Evolutionary conservation across 805 yeast genomes (phyloP).

Genomic region (Candida maesae): DNA sequence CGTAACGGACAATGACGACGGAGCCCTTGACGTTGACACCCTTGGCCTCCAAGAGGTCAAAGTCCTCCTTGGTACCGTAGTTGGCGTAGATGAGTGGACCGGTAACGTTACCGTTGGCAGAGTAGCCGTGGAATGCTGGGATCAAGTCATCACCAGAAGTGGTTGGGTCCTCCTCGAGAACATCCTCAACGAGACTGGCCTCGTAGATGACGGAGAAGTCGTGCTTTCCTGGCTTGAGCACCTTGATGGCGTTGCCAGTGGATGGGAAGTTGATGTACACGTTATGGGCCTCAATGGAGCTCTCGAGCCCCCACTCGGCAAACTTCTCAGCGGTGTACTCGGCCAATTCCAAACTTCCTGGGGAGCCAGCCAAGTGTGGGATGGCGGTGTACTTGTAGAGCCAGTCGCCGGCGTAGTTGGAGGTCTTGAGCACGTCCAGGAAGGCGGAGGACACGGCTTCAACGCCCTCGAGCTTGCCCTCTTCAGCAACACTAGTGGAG

Average conservation of each 20-base stretch:
- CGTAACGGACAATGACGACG: constrained; percentile 66
- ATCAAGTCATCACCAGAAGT: constrained; percentile 42
- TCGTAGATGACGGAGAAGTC: constrained; percentile 34
- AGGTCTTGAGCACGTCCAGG: constrained; percentile 23
- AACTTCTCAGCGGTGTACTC: constrained; percentile 59
- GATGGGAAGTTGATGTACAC: constrained; percentile 63
- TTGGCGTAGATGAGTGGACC: constrained; percentile 63
- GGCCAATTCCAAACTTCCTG: constrained; percentile 38
- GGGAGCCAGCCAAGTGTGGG: constrained; percentile 57
- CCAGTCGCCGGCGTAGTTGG: constrained; percentile 49
- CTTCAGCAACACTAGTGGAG: background rate
- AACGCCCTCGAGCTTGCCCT: constrained; percentile 3
- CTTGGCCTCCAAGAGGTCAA: constrained; percentile 38
- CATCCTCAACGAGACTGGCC: constrained; percentile 53
- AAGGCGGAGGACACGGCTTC: constrained; percentile 17
- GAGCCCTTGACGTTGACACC: constrained; percentile 53
- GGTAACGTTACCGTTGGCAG: constrained; percentile 73
- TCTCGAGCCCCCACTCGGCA: constrained; percentile 54
- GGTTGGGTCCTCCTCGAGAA: constrained; percentile 46
- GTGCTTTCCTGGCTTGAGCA: constrained; percentile 29
- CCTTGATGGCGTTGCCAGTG: constrained; percentile 42
- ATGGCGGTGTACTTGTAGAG: constrained; percentile 45
- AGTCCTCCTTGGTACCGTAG: constrained; percentile 64
- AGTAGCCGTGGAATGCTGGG: constrained; percentile 75
- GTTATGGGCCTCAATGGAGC: constrained; percentile 53